phyloP scores from a whole-genome alignment of 805 yeast species.

The Candida alai region DNA sequence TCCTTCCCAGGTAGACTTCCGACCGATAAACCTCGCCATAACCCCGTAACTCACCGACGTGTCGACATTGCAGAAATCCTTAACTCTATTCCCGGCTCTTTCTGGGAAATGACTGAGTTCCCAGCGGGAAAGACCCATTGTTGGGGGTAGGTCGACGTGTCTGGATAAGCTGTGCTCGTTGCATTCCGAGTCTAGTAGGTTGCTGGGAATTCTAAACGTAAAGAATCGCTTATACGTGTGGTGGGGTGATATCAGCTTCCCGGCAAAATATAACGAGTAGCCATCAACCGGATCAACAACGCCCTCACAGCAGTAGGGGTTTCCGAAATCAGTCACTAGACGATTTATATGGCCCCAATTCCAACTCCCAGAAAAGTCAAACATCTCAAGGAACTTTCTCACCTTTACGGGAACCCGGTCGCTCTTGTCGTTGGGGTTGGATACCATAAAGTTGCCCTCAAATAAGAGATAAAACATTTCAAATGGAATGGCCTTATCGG shows the following conservation, averaged over 20 bases:
- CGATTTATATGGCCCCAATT: slow-evolving; percentile 34
- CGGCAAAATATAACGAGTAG: slow-evolving; percentile 16
- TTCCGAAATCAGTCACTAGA: slow-evolving; percentile 21
- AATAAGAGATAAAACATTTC: slow-evolving; percentile 59
- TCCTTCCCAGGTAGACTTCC: slow-evolving; percentile 29
- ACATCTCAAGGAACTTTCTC: slow-evolving; percentile 43
- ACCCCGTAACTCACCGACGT: slow-evolving; percentile 30
- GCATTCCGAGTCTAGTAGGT: slow-evolving; percentile 36
- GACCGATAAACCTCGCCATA: slow-evolving; percentile 35
- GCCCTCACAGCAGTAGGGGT: slow-evolving; percentile 14
- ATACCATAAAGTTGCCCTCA: slow-evolving; percentile 44
- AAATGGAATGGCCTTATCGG: slow-evolving; percentile 44
- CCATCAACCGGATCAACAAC: slow-evolving; percentile 25
- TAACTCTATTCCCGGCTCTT: slow-evolving; percentile 10
- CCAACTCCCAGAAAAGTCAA: slow-evolving; percentile 51
- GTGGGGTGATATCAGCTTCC: slow-evolving; percentile 18
- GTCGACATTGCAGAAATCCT: slow-evolving; percentile 27
- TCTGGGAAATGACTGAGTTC: slow-evolving; percentile 13
- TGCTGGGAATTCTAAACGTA: slow-evolving; percentile 37
- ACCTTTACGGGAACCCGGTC: slow-evolving; percentile 11
- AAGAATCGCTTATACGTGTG: slow-evolving; percentile 33
- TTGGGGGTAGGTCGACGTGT: slow-evolving; percentile 36
- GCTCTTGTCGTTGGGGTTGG: slow-evolving; percentile 14
- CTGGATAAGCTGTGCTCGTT: slow-evolving; percentile 24
- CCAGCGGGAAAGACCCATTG: slow-evolving; percentile 22